Percentiles rank a stretch among this genome's conserved stretches.
These are phyloP conservation scores for Sphaerobolus stellatus DNA, from an alignment of 1,284 basidiomycete species.

Conservation along the genomic window DNA sequence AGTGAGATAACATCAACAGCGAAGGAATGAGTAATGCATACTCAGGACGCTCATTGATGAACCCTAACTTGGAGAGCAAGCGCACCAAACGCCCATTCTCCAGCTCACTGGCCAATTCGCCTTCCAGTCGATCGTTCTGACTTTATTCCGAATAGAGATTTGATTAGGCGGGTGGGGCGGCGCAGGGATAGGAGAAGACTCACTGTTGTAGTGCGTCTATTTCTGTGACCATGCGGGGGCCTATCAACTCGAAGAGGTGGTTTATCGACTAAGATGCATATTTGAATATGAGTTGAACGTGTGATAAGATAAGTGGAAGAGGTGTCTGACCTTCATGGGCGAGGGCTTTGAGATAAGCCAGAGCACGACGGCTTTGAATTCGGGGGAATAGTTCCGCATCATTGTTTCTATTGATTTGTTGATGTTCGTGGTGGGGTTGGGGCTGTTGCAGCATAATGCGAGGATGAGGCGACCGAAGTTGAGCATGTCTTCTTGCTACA, in stretches of 20 bases:
- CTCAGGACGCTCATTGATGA: constrained; percentile 99
- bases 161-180: too few relatives aligned
- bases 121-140: constrained; percentile 80
- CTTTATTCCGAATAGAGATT: constrained; percentile 37
- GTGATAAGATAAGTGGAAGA: constrained; percentile 1
- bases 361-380: constrained; percentile 78
- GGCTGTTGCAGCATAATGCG: constrained; percentile 72
- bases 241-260: constrained; percentile 79
- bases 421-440: constrained; percentile 60
- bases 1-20: neutral
- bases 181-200: neutral
- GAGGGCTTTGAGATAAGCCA: constrained; percentile 78
- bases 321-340: constrained; percentile 59
- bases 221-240: constrained; percentile 73
- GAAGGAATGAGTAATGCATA: constrained; percentile 40
- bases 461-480: constrained; percentile 87
- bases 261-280: constrained; percentile 64
- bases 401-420: constrained; percentile 80
- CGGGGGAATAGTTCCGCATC: constrained; percentile 71
- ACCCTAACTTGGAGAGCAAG: constrained; percentile 91
- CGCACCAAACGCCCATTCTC: constrained; percentile 96
- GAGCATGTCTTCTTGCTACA: constrained; percentile 81
- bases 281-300: constrained; percentile 6
- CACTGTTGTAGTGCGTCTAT: constrained; percentile 82
- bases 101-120: constrained; percentile 85